Percentiles rank a stretch among this genome's conserved stretches.
phyloP scores from a whole-genome alignment of 2,329 filamentous ascomycete genomes.

The Fusarium ambrosium region DNA sequence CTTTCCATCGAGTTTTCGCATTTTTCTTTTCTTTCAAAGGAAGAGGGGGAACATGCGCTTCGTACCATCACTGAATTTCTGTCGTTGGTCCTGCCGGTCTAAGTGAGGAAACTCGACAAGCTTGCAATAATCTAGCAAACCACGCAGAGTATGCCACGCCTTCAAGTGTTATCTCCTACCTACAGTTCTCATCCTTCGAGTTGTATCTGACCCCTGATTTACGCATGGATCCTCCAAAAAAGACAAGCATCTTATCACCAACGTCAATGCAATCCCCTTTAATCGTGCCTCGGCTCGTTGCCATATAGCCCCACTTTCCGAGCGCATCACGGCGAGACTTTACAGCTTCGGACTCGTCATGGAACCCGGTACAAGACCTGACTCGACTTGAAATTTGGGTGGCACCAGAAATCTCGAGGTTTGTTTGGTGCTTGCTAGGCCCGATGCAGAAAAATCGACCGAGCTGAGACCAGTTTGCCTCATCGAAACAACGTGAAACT shows the following conservation, averaged over 20 bases:
- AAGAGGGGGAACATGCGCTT: not conserved
- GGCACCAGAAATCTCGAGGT: not conserved
- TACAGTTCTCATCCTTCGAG: not conserved
- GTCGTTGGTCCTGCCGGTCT: not conserved
- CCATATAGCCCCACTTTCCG: constrained; percentile 27
- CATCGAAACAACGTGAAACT: constrained; percentile 6
- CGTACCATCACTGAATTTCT: not conserved
- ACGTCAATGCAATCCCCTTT: not conserved
- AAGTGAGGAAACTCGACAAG: not conserved
- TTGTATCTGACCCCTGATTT: not conserved
- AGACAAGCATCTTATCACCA: not conserved
- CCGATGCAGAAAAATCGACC: constrained; percentile 7
- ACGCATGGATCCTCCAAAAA: not conserved
- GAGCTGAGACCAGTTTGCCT: constrained; percentile 10
- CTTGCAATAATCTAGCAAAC: not conserved
- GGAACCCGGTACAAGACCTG: not conserved
- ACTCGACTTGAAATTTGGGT: not conserved
- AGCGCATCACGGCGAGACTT: constrained; percentile 13
- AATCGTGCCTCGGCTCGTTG: constrained; percentile 37
- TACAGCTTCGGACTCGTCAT: constrained; percentile 9
- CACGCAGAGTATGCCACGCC: not conserved
- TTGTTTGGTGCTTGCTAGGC: constrained; percentile 3
- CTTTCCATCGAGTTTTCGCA: not conserved
- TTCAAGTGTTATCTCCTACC: not conserved
- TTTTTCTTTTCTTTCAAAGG: not conserved